Base-by-base conservation (phyloP, 345 rosid genomes). In the Gossypium rotundifolium region DNA sequence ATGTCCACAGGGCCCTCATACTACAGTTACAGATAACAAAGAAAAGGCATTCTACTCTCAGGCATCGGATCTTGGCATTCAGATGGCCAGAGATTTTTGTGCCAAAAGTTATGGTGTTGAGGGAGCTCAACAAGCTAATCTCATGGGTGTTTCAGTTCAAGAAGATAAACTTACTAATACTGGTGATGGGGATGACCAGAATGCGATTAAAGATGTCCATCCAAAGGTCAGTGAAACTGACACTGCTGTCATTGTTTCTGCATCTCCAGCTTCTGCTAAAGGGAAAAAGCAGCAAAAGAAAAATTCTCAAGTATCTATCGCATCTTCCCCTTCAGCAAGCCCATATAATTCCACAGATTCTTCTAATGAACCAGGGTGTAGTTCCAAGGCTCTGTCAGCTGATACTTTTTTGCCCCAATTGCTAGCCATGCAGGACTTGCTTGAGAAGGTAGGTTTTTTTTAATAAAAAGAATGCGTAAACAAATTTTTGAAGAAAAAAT, bases 1-100 rank as follows among this genome's bases (percentile, higher is more conserved):
- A 70, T 74, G 22, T 75, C 77, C 72, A 22, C 76, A 80, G 78
- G 90, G 83, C 46, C 60, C 84, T 16, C 80, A 70, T 59, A 54
- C 38, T 44, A 53, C 74, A 62, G 44, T 81, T 44, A 51, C 76
- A 13, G 89, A 85, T 74, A 85, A 84, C 74, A 88, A 77, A 77
- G 94, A 88, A 76, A 85, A 84, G 61, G 77, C 81, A 6, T 84
- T 90, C 66, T 86, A 85, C 67, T 90, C 92, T 70, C 92, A 88
- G 85, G 88, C 94, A 33, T 87, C 92, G 5, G 87, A 85, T 84
- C 86, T 88, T 67, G 80, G 90, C 82, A 82, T 87, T 77, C 85
- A 83, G 80, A 80, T 87, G 86, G 83, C 84, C 18, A 84, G 84
- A 79, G 94, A 88, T 61, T 79, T 75, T 68, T 63, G 77, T 68